phyloP scores from a whole-genome alignment of 257 asterid species.

The Gardenia jasminoides region DNA sequence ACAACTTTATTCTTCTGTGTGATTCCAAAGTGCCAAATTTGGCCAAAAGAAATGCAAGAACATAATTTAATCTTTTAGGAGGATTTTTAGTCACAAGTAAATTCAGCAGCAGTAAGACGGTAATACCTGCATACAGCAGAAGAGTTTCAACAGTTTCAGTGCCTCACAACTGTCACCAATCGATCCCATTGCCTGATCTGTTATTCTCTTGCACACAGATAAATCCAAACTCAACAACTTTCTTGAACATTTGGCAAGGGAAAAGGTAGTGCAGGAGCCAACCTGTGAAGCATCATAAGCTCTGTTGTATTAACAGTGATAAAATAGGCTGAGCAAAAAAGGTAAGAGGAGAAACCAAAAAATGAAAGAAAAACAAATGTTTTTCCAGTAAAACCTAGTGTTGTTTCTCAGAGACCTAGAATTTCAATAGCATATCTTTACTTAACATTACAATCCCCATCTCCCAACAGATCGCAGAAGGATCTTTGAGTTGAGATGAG shows the following conservation, averaged over 20 bases:
- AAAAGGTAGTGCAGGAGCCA: slow-evolving; percentile 54
- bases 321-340: neutral
- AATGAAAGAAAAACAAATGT: neutral
- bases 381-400: no score
- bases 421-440: neutral
- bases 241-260: slow-evolving; percentile 57
- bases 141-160: slow-evolving; percentile 67
- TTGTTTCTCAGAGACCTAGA: neutral
- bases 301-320: neutral
- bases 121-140: slow-evolving; percentile 76
- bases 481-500: neutral
- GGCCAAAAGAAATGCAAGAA: no score
- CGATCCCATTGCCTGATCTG: slow-evolving; percentile 59
- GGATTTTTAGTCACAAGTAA: neutral
- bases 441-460: neutral
- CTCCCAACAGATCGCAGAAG: neutral
- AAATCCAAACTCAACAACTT: slow-evolving; percentile 61
- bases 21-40: no score
- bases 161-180: slow-evolving; percentile 69
- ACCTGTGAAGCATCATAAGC: slow-evolving; percentile 32
- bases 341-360: neutral
- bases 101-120: neutral
- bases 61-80: neutral
- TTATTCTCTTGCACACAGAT: slow-evolving; percentile 69
- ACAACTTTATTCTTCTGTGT: no score